Base-by-base conservation (phyloP, 2,329 filamentous ascomycete species). In the Aspergillus sp. region DNA sequence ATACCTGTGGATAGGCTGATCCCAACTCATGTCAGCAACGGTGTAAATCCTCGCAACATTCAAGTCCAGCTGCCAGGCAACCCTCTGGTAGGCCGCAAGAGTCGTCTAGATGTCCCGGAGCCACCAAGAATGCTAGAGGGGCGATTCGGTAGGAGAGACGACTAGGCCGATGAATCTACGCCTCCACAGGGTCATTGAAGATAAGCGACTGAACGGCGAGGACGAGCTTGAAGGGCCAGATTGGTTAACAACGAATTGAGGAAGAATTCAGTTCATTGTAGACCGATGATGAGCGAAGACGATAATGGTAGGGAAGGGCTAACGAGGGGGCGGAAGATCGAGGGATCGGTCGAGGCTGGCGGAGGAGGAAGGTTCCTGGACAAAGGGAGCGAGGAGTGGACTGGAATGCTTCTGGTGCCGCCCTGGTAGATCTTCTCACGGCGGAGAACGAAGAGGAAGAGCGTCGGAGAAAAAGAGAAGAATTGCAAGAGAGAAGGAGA, bases 21-120 rank as follows among this genome's bases (percentile, higher is more conserved):
- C 78, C 77, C 76, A 80, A 79, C 74, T 80, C 78, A 80, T 80
- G 76, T 76, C 77, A 77, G 76, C 76, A 73, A 72, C 68, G 66
- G 57, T 64, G 52, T 66, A 68, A 71, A 71, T 67, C 71, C 71
- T 68, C 71, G 72, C 75, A 74, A 76, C 72, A 79, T 77, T 69
- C 68, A 77, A 71, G 59, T 69, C 63, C 61, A 75, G 69, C 69
- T 70, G 71, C 70, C 74, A 72, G 71, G 71, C 71, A 77, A 76
- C 70, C 69, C 65, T 68, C 64, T 65, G 66, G 64, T 62, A 17
- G 34, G 15, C 34, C 56, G 59, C 52, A 64, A 59, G 53, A 57
- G n/a, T 41, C 34, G 62, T 67, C 62, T 55, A 71, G 64, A 64
- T 69, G 63, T 55, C 64, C 63, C 62, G 59, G 61, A 52, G 63